phyloP scores from a whole-genome alignment of 345 rosid species.

The Gynandropsis gynandra region DNA sequence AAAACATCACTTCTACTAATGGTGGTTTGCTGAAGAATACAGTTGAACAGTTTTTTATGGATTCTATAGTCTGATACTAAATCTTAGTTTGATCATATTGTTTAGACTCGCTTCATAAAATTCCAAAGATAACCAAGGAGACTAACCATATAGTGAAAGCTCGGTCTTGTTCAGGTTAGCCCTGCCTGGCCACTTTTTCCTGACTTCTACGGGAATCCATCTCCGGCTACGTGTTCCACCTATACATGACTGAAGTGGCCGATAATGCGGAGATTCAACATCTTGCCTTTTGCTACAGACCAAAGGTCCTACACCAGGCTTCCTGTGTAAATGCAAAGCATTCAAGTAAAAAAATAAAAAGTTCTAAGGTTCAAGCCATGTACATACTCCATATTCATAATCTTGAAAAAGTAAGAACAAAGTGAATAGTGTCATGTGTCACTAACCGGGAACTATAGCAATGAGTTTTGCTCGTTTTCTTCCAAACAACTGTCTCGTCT shows the following conservation, averaged over 20 bases:
- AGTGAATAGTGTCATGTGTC: background rate
- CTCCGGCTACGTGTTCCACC: constrained; percentile 75
- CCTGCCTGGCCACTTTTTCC: constrained; percentile 81
- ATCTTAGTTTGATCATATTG: too few relatives aligned
- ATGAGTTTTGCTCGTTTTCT: constrained; percentile 62
- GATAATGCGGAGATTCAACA: constrained; percentile 81
- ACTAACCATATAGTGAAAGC: constrained; percentile 70
- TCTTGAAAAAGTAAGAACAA: background rate
- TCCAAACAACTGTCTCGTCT: constrained; percentile 96
- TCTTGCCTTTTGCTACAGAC: constrained; percentile 72
- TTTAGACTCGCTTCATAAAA: too few relatives aligned
- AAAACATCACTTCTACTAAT: too few relatives aligned
- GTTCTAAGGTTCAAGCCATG: constrained; percentile 11
- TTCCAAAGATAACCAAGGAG: constrained; percentile 11
- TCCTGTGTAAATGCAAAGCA: constrained; percentile 39
- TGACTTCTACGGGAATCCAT: constrained; percentile 78
- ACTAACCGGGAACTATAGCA: constrained; percentile 77
- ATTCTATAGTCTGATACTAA: too few relatives aligned
- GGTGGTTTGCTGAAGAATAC: too few relatives aligned
- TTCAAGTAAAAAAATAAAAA: background rate
- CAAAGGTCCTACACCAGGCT: constrained; percentile 67
- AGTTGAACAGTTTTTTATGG: too few relatives aligned
- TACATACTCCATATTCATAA: constrained; percentile 23
- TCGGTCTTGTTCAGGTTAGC: constrained; percentile 65
- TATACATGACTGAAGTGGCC: constrained; percentile 77